A percentile compares a stretch with the other conserved stretches of the same genome.
Conservation (phyloP, 805 yeast genomes). For the Clavispora asparagi region DNA sequence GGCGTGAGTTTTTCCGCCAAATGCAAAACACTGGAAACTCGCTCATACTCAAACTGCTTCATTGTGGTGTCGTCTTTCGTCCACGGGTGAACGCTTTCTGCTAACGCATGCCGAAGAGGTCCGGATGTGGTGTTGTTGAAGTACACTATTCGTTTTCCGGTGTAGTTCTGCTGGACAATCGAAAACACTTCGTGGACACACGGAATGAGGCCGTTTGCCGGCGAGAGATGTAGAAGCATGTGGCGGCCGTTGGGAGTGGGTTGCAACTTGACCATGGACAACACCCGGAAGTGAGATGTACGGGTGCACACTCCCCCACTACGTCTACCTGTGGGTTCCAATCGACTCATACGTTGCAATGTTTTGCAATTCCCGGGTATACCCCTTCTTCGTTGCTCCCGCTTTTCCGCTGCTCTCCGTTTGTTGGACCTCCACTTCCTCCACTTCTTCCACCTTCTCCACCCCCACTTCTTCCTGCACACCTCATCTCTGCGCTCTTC, state of each 20-base stretch:
- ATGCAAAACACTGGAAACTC: constrained; percentile 8
- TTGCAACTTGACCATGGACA: too few relatives aligned
- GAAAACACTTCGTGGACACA: constrained; percentile 7
- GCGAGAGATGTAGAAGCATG: not conserved
- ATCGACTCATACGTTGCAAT: too few relatives aligned
- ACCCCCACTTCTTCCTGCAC: not conserved
- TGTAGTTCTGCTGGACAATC: constrained; percentile 1
- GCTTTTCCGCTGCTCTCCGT: too few relatives aligned
- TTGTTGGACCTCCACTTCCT: too few relatives aligned
- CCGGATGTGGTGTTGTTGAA: constrained; percentile 12
- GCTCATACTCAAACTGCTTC: constrained; percentile 11
- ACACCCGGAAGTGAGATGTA: too few relatives aligned
- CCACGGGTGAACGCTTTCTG: constrained; percentile 6
- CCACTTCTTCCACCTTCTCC: too few relatives aligned
- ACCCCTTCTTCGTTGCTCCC: too few relatives aligned
- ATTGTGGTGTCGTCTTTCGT: constrained; percentile 4
- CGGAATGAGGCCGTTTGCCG: not conserved
- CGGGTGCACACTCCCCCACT: not conserved
- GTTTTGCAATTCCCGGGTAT: too few relatives aligned
- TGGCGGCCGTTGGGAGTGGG: not conserved
- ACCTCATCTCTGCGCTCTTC: not conserved
- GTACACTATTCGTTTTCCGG: constrained; percentile 7
- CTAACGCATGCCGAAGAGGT: constrained; percentile 9
- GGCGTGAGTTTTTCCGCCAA: constrained; percentile 1
- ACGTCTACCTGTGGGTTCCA: too few relatives aligned